Percentiles rank a stretch among this genome's conserved stretches.
Conservation (phyloP, 2,329 filamentous ascomycete genomes). For the Podosphaera xanthii region DNA sequence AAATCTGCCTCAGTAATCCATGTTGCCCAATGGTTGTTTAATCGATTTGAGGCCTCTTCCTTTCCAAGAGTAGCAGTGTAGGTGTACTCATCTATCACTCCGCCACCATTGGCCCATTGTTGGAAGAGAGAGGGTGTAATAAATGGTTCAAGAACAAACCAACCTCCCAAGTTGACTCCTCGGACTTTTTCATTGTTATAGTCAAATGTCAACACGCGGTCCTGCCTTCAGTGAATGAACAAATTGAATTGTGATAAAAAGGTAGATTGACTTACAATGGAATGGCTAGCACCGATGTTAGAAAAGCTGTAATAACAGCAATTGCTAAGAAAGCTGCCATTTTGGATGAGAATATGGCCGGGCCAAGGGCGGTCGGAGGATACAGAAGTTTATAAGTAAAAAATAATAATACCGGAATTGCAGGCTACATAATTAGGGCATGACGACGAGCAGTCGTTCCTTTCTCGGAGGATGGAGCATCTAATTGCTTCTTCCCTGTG, state of each 20-base stretch:
- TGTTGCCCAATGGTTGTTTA: constrained; percentile 33
- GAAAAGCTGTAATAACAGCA: constrained; percentile 4
- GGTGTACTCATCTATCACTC: constrained; percentile 16
- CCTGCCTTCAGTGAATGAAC: constrained; percentile 5
- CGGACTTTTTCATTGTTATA: constrained; percentile 32
- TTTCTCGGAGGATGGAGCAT: not conserved
- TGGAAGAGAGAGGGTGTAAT: constrained; percentile 33
- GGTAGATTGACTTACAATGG: constrained; percentile 8
- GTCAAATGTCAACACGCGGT: constrained; percentile 22
- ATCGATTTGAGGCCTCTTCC: constrained; percentile 20
- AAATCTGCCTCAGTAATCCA: constrained; percentile 25
- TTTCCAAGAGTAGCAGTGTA: constrained; percentile 23
- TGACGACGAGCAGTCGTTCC: not conserved
- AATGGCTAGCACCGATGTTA: constrained; percentile 5
- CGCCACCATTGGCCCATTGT: constrained; percentile 14
- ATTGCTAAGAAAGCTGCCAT: not conserved
- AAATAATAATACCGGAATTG: not conserved
- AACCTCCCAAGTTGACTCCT: constrained; percentile 40
- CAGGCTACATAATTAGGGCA: not conserved
- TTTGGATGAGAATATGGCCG: not conserved
- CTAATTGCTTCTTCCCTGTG: not conserved
- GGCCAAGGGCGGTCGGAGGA: no score
- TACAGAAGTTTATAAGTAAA: not conserved
- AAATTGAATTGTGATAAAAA: constrained; percentile 4
- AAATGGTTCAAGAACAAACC: constrained; percentile 20